Conservation (phyloP, 2,329 filamentous ascomycete species). For the Aspergillus ibericus region DNA sequence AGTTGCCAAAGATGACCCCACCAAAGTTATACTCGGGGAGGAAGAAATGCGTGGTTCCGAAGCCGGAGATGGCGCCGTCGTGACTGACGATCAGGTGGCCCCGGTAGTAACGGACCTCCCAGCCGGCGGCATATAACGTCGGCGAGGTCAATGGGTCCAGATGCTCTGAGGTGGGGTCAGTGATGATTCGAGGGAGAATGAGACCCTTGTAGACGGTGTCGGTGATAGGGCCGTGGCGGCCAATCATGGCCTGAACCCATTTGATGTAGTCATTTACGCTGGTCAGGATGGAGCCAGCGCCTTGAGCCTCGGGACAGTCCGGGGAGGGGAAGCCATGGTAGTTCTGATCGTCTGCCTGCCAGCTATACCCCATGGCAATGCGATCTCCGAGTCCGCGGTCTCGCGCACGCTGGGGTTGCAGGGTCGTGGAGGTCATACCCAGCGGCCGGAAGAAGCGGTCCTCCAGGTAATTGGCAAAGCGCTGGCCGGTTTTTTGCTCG, state of each 20-base stretch:
- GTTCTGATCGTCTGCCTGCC: conserved; percentile 27
- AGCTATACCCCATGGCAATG: conserved; percentile 49
- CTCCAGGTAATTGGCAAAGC: conserved; percentile 45
- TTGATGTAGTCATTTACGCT: conserved; percentile 33
- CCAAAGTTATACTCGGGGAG: conserved; percentile 29
- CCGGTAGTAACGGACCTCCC: conserved; percentile 30
- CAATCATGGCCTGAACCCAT: conserved; percentile 32
- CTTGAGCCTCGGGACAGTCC: conserved; percentile 36
- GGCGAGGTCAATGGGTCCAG: conserved; percentile 24
- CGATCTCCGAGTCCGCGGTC: conserved; percentile 22
- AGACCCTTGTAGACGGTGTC: conserved; percentile 25
- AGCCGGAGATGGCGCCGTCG: conserved; percentile 30
- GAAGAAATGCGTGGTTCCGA: conserved; percentile 27
- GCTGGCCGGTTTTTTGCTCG: conserved; percentile 43
- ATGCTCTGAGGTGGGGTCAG: conserved; percentile 16
- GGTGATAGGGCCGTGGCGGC: conserved; percentile 27
- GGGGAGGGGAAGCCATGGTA: conserved; percentile 28
- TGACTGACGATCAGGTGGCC: conserved; percentile 31
- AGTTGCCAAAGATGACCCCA: conserved; percentile 31
- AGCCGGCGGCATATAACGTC: conserved; percentile 26
- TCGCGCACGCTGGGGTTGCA: conserved; percentile 38
- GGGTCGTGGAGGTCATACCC: conserved; percentile 39
- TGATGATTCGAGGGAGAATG: conserved; percentile 24
- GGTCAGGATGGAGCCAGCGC: conserved; percentile 47
- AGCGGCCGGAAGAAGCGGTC: conserved; percentile 49